These are phyloP conservation scores for Mucor velutinosus DNA, from an alignment of 371 early-diverging fungal species.

Conservation along the genomic window DNA sequence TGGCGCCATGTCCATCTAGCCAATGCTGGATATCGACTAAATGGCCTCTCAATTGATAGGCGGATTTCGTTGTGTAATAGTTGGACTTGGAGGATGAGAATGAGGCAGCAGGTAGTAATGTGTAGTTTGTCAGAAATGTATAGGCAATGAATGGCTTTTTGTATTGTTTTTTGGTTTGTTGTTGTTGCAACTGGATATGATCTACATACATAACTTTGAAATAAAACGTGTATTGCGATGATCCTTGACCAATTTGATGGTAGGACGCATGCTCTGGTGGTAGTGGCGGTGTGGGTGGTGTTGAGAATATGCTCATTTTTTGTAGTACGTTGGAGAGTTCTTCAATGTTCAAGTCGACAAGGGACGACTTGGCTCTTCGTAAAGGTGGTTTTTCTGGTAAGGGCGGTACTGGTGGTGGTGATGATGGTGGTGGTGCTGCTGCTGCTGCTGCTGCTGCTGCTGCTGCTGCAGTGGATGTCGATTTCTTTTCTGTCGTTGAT, in stretches of 20 bases:
- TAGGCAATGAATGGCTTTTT: constrained; percentile 40
- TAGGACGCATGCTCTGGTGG: constrained; percentile 23
- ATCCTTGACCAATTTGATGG: constrained; percentile 49
- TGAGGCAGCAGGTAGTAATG: constrained; percentile 38
- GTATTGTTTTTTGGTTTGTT: not conserved
- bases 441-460: not conserved
- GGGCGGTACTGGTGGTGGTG: not conserved
- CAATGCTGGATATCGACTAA: constrained; percentile 43
- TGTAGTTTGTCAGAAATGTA: constrained; percentile 32
- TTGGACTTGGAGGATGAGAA: constrained; percentile 8
- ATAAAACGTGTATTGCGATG: constrained; percentile 39
- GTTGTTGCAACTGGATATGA: constrained; percentile 25
- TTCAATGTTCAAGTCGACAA: constrained; percentile 25
- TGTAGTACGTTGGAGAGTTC: constrained; percentile 17
- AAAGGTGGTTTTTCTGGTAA: constrained; percentile 1
- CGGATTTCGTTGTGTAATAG: constrained; percentile 14
- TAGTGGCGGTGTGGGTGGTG: constrained; percentile 6
- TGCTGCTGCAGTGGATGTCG: not conserved
- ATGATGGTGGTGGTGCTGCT: not conserved
- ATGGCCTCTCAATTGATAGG: constrained; percentile 43
- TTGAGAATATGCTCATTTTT: constrained; percentile 10
- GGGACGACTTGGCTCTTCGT: constrained; percentile 21
- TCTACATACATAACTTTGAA: constrained; percentile 43
- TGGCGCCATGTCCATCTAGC: constrained; percentile 27
- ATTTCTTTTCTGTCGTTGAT: not conserved